Evolutionary conservation across 148 eudicot species (phyloP), one percentile per base, ranked within the genome.

Genomic region (Dysphania ambrosioides): DNA sequence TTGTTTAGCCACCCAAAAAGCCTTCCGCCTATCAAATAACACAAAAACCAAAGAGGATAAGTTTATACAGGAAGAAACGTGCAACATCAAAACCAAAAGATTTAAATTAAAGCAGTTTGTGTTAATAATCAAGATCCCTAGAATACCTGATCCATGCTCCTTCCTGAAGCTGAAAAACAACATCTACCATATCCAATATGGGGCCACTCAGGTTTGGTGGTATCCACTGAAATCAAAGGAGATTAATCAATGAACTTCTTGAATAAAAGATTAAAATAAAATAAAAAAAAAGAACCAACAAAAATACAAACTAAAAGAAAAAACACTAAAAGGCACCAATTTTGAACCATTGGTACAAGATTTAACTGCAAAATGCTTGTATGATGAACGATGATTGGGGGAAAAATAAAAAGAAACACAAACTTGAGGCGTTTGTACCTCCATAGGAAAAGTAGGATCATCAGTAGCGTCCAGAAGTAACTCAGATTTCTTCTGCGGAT

Each of bases 71-170:
- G 55, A 75, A 71, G 60, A 10, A 62, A 31, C 61, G 16, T 26
- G 44, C 11, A 72, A 68, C 32, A 34, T 42, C 44, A 42, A 30
- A 10, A 19, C 29, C 26, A 26, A 30, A 60, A n/a, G 66, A 72
- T 66, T n/a, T 27, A 34, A 36, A 41, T 8, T 38, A 49, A 38
- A 41, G 58, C 41, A 49, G 26, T 38, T 36, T 29, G 27, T 61
- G 35, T 23, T 58, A 3, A n/a, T 0, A 69, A 72, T 23, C 32
- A 64, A 80, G 65, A 61, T 44, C 30, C 57, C 51, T 32, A 32
- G 40, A 57, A 41, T 86, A 92, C 99, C 97, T 95, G 83, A 95
- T 89, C 99, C 99, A 95, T 72, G 96, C 99, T 55, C 99, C 99
- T 81, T 95, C 99, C 77, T 88, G 95, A 78, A 95, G 97, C 85